Evolutionary conservation across 164 flowering plant genomes (phyloP).

Genomic region (Berberis thunbergii): DNA sequence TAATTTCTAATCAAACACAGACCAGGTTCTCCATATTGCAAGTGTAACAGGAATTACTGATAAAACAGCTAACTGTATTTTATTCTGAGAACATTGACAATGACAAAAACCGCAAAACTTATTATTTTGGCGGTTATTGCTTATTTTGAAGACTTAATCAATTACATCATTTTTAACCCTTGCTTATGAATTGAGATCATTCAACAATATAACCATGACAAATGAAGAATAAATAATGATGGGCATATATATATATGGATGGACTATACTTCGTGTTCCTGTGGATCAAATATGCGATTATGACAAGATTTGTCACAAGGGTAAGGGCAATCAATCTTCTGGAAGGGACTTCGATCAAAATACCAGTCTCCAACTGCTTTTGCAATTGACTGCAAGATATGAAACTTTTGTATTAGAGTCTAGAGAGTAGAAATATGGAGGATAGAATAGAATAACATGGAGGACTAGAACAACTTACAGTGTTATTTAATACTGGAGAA

Average conservation of each 20-base stretch:
- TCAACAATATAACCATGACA: neutral
- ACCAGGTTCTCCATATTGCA: too few species aligned
- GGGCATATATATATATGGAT: neutral
- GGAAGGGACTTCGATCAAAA: slow-evolving; percentile 55
- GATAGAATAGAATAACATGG: neutral
- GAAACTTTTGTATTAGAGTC: neutral
- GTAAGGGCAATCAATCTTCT: slow-evolving; percentile 69
- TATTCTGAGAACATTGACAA: too few species aligned
- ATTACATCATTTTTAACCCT: neutral
- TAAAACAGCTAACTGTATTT: too few species aligned
- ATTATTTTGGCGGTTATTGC: slow-evolving; percentile 4
- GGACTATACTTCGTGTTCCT: slow-evolving; percentile 13
- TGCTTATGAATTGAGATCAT: neutral
- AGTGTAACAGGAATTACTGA: too few species aligned
- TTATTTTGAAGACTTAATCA: slow-evolving; percentile 19
- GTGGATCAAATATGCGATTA: slow-evolving; percentile 41
- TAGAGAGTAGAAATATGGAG: neutral
- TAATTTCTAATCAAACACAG: too few species aligned
- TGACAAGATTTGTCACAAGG: slow-evolving; percentile 86
- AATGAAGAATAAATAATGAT: slow-evolving; percentile 3
- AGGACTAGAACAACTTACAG: slow-evolving; percentile 26
- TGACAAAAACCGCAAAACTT: too few species aligned
- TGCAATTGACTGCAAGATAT: slow-evolving; percentile 56
- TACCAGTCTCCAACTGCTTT: slow-evolving; percentile 94
- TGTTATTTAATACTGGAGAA: slow-evolving; percentile 47